Evolutionary conservation across 2,329 filamentous ascomycete species (phyloP).

Genomic region (Trichoderma gracile): DNA sequence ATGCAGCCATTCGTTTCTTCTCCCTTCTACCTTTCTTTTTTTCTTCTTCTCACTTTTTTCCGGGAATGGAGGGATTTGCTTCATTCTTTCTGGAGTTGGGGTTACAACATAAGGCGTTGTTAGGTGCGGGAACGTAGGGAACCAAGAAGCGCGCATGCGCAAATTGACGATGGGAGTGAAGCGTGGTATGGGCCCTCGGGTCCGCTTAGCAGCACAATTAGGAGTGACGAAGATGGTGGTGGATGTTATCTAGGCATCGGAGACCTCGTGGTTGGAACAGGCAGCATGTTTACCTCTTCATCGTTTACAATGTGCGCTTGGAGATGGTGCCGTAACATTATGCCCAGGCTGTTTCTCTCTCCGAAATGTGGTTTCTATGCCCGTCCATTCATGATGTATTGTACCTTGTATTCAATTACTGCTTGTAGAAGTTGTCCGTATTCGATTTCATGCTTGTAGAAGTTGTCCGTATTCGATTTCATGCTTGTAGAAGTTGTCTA

Average conservation of each 20-base stretch:
- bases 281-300: neutral
- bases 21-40: neutral
- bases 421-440: too few relatives aligned
- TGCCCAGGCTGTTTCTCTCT: neutral
- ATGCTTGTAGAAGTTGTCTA: too few relatives aligned
- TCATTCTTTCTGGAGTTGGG: conserved; percentile 15
- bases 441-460: too few relatives aligned
- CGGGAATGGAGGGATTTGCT: neutral
- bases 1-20: neutral
- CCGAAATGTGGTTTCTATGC: neutral
- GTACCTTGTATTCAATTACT: too few relatives aligned
- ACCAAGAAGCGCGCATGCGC: neutral
- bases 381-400: neutral
- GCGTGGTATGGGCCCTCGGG: conserved; percentile 1
- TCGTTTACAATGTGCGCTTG: neutral
- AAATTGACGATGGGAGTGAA: neutral
- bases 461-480: too few relatives aligned
- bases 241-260: neutral
- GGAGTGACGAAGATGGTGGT: neutral
- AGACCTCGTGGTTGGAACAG: neutral
- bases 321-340: neutral
- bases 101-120: conserved; percentile 16
- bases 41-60: neutral
- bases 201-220: neutral
- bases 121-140: neutral